phyloP scores from a whole-genome alignment of 2,329 filamentous ascomycete genomes.

The Clonostachys rosea region DNA sequence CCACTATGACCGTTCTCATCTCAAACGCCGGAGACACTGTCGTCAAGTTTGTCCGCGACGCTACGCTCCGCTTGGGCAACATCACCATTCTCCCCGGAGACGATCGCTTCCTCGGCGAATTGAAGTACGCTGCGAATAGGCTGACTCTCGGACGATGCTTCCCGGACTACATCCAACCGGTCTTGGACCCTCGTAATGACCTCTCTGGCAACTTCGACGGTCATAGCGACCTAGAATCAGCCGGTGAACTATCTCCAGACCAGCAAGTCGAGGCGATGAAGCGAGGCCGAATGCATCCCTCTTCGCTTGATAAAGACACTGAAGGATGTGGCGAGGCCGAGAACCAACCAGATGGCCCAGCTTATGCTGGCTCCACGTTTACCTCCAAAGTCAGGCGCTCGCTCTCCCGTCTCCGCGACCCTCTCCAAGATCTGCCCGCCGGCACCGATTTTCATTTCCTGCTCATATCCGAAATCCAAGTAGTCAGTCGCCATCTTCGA shows the following conservation, averaged over 20 bases:
- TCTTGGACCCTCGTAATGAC: too few species aligned
- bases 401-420: constrained; percentile 25
- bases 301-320: neutral
- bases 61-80: constrained; percentile 50
- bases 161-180: neutral
- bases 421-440: constrained; percentile 29
- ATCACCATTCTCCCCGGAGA: constrained; percentile 59
- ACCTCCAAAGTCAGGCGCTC: constrained; percentile 2
- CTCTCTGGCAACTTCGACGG: too few species aligned
- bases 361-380: neutral
- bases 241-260: neutral
- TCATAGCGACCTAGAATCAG: neutral
- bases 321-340: neutral
- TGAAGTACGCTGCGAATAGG: constrained; percentile 35
- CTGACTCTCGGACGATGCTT: constrained; percentile 39
- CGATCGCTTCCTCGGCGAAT: constrained; percentile 35
- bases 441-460: constrained; percentile 54
- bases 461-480: constrained; percentile 68
- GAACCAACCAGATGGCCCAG: neutral
- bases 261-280: neutral
- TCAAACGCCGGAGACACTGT: constrained; percentile 82
- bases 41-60: constrained; percentile 55
- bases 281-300: neutral
- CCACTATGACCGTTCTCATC: constrained; percentile 83
- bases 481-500: constrained; percentile 56